Conservation (phyloP, 208 protist species). For the Leishmania arabica region DNA sequence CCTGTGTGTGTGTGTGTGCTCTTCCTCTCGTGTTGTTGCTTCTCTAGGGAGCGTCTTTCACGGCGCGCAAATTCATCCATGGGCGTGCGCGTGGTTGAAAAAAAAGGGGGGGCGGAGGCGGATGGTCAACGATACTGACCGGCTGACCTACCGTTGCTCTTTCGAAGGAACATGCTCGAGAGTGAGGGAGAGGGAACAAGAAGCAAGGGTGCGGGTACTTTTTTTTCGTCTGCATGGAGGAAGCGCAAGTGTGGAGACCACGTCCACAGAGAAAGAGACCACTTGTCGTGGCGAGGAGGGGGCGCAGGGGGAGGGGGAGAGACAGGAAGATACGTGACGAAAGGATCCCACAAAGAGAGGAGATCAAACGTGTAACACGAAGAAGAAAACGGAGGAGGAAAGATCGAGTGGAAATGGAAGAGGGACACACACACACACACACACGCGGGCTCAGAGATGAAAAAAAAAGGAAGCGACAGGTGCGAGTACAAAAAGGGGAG, state of each 20-base stretch:
- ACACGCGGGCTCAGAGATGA: too few relatives aligned
- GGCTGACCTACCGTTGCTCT: background rate
- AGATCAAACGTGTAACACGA: background rate
- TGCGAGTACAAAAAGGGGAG: background rate
- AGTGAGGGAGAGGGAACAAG: background rate
- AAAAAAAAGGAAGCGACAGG: background rate
- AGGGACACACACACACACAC: background rate
- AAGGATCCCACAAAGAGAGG: too few relatives aligned
- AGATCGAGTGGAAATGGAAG: background rate
- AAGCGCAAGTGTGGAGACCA: too few relatives aligned
- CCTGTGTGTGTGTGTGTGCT: background rate
- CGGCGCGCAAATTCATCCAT: background rate
- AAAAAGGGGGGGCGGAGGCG: background rate
- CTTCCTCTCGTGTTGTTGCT: background rate
- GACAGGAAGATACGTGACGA: background rate
- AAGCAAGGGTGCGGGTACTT: too few relatives aligned
- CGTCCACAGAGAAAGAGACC: too few relatives aligned
- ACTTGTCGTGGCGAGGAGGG: too few relatives aligned
- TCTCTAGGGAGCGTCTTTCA: background rate
- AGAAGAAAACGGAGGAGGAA: background rate
- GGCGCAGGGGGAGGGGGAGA: background rate
- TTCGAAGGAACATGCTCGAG: background rate
- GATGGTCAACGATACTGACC: background rate
- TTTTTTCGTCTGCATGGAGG: too few relatives aligned
- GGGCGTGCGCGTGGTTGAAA: background rate